A percentile compares a stretch with the other conserved stretches of the same genome.
phyloP scores from a whole-genome alignment of 345 rosid genomes.

The Gossypium sturtianum region DNA sequence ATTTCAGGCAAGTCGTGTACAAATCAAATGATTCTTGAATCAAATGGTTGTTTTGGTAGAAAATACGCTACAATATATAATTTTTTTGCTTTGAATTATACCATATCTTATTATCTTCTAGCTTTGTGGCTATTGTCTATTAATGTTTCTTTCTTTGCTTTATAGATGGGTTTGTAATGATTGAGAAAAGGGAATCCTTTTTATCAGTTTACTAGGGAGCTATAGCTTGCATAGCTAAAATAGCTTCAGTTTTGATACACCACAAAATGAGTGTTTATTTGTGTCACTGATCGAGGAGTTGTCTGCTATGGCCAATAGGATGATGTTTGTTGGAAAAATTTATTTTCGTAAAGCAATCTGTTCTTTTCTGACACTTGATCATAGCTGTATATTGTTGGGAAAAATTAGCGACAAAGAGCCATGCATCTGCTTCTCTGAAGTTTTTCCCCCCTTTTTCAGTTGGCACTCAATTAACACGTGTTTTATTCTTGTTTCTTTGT shows the following conservation, averaged over 20 bases:
- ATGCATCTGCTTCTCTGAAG: background rate
- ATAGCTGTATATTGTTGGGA: background rate
- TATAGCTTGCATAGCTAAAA: background rate
- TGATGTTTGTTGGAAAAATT: background rate
- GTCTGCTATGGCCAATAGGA: background rate
- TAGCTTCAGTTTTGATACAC: background rate
- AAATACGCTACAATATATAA: background rate
- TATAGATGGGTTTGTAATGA: background rate
- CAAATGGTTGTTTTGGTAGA: background rate
- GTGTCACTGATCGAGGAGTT: background rate
- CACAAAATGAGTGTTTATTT: background rate
- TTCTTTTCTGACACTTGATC: background rate
- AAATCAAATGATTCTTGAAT: background rate
- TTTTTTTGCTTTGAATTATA: background rate
- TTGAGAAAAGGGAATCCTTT: background rate
- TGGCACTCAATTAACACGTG: background rate
- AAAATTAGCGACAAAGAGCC: background rate
- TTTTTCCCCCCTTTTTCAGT: background rate
- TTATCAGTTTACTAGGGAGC: background rate
- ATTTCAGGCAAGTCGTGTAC: no score
- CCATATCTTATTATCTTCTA: no score
- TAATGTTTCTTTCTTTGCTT: background rate
- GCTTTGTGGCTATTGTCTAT: background rate
- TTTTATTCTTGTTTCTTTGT: slow-evolving; percentile 12
- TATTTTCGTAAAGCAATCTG: background rate